Evolutionary conservation across 2,329 filamentous ascomycete species (phyloP).

Genomic region (Ceratocystis destructans): DNA sequence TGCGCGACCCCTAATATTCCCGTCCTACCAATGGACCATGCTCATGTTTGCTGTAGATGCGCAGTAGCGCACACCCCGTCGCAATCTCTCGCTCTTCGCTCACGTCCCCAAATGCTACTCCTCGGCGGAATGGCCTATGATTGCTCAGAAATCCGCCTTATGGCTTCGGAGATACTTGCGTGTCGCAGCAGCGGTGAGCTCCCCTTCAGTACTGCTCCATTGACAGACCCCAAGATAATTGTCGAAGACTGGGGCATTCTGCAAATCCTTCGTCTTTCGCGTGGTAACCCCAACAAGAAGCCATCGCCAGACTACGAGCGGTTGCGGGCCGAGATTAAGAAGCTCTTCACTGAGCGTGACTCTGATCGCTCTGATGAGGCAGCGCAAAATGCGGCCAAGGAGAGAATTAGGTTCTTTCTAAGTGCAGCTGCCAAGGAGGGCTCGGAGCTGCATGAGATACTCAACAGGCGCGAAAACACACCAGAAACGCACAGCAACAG

Average conservation of each 20-base stretch:
- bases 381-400: conserved; percentile 21
- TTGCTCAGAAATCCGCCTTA: conserved; percentile 23
- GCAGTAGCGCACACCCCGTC: not conserved
- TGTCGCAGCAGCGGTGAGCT: conserved; percentile 27
- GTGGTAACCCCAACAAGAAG: conserved; percentile 19
- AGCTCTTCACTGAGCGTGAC: conserved; percentile 28
- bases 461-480: not conserved
- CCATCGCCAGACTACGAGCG: conserved; percentile 22
- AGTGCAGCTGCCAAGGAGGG: conserved; percentile 23
- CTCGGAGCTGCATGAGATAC: conserved; percentile 18
- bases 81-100: not conserved
- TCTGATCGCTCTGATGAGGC: conserved; percentile 21
- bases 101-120: conserved; percentile 2
- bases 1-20: not conserved
- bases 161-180: conserved; percentile 24
- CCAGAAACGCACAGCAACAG: not conserved
- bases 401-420: conserved; percentile 23
- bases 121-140: conserved; percentile 16
- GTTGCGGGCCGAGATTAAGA: conserved; percentile 26
- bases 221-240: conserved; percentile 23
- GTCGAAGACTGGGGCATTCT: conserved; percentile 27
- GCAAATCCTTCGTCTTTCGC: conserved; percentile 23
- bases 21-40: not conserved
- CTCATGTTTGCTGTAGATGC: not conserved
- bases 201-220: conserved; percentile 24